These are phyloP conservation scores for Blastobotrys apis DNA, from an alignment of 1,139 yeast species.

Conservation along the genomic window DNA sequence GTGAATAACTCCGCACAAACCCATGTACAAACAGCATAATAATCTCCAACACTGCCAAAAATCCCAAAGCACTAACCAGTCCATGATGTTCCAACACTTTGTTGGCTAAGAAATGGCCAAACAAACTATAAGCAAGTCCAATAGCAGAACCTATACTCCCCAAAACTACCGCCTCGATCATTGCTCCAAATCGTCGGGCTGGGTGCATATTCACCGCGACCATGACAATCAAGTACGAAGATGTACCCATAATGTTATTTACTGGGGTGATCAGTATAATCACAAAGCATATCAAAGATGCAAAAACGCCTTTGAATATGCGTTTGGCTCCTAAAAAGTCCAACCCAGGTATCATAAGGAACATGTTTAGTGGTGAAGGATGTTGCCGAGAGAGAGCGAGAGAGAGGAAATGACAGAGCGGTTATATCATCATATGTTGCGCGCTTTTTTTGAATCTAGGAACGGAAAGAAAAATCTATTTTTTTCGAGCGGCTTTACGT, in stretches of 20 bases:
- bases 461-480: too few species aligned
- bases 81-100: conserved; percentile 24
- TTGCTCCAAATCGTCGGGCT: conserved; percentile 46
- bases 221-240: conserved; percentile 43
- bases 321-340: conserved; percentile 20
- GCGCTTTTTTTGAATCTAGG: too few species aligned
- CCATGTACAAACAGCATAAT: conserved; percentile 47
- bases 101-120: conserved; percentile 43
- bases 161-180: conserved; percentile 42
- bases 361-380: too few species aligned
- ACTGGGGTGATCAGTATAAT: conserved; percentile 39
- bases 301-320: conserved; percentile 39
- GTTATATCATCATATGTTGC: too few species aligned
- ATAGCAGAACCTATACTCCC: conserved; percentile 41
- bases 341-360: conserved; percentile 3
- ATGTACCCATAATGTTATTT: conserved; percentile 36
- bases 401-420: too few species aligned
- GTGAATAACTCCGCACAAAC: conserved; percentile 45
- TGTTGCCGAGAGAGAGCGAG: too few species aligned
- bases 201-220: conserved; percentile 48
- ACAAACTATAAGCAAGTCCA: conserved; percentile 43
- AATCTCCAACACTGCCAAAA: conserved; percentile 43
- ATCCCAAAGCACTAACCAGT: conserved; percentile 39
- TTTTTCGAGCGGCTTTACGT: too few species aligned
- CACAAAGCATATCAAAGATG: conserved; percentile 40